Base-by-base conservation (phyloP, 805 yeast species). In the Nakazawaea ishiwadae region DNA sequence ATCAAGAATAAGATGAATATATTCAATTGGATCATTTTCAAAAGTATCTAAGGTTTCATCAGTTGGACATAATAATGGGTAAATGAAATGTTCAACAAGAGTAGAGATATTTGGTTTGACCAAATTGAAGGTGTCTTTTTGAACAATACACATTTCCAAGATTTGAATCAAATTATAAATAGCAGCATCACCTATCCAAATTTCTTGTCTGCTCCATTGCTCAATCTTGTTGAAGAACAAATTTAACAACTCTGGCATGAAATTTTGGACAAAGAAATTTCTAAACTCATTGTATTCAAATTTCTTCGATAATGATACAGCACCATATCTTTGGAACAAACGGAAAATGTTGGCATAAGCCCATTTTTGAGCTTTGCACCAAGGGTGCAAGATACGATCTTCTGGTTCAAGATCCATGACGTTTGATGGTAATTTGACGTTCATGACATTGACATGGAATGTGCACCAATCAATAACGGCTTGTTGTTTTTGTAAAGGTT, bases 21-120 rank as follows among this genome's bases (percentile, higher is more conserved):
- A 93, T 58, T 91, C 97, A 37, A 77, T 84, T 7, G 98, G 98
- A 55, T 91, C 97, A 47, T 75, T 77, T 47, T 89, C 95, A 63
- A 86, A 91, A 17, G 77, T 62, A 47, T 86, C 95, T 45, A 90
- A 65, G 18, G 79, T 77, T 3, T 76, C 79, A 45, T 83, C 84
- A 5, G 74, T 70, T 8, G 96, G 91, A 50, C 86, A 75, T 39
- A 93, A 64, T 40, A 87, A 60, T 2, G 96, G 96, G 64, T 73
- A 89, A 6, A 90, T 71, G 45, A 93, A 79, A 51, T 83, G 88
- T 8, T 81, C 65, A 27, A 91, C 68, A 23, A 91, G 60, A 5
- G 73, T 70, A 37, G 75, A 74, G 39, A 79, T 71, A 59, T 84
- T 86, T 1, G 91, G 87, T 53, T 81, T 77, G 40, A 91, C 63